Evolutionary conservation across 495 filamentous ascomycete species (phyloP).

Genomic region (Ascobolus immersus): DNA sequence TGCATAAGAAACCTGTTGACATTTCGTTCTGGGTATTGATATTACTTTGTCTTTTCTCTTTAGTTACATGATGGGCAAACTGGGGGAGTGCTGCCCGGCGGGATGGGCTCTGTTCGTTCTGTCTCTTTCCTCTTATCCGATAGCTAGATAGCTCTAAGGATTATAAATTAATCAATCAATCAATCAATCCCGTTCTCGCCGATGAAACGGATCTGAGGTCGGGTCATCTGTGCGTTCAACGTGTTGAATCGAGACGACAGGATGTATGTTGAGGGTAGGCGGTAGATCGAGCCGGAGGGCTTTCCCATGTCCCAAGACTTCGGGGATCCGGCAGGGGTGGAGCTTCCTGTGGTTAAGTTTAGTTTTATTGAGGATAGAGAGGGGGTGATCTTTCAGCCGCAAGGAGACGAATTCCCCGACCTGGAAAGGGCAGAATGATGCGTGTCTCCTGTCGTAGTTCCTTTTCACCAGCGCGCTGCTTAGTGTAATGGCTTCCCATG

Average conservation of each 20-base stretch:
- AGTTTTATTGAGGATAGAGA: not conserved
- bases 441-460: not conserved
- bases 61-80: no score
- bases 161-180: not conserved
- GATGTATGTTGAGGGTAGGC: not conserved
- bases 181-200: not conserved
- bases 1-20: no score
- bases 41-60: no score
- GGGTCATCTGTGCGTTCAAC: not conserved
- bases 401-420: not conserved
- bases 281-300: not conserved
- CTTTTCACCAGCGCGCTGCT: no score
- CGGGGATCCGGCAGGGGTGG: not conserved
- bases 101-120: no score
- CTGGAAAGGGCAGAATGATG: not conserved
- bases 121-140: no score
- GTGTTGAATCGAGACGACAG: not conserved
- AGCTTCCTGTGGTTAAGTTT: not conserved
- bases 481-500: no score
- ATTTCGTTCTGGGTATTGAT: no score
- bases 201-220: not conserved
- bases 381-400: not conserved
- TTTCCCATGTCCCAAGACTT: not conserved
- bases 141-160: not conserved
- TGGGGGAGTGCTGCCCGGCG: no score